Conservation (phyloP, 2,329 filamentous ascomycete genomes). For the Venturia nashicola region DNA sequence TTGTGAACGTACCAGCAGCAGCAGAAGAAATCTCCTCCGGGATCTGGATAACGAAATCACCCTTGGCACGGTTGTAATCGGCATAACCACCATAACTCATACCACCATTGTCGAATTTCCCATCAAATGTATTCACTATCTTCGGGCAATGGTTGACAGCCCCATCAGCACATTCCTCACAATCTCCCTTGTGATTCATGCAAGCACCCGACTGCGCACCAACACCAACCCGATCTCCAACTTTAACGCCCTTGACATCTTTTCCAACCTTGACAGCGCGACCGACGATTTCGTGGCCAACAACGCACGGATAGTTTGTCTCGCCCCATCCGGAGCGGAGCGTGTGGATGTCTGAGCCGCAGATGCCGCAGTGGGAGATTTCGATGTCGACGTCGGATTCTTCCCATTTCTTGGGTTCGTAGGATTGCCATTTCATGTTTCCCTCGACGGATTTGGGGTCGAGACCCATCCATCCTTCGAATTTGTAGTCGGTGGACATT, state of each 20-base stretch:
- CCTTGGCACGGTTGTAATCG: constrained; percentile 40
- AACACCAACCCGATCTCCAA: constrained; percentile 34
- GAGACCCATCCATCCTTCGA: constrained; percentile 8
- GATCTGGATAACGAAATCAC: constrained; percentile 48
- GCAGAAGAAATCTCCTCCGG: constrained; percentile 36
- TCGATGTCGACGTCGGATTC: constrained; percentile 21
- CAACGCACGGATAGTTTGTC: constrained; percentile 23
- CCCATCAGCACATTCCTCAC: constrained; percentile 39
- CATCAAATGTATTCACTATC: constrained; percentile 40
- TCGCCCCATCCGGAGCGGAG: constrained; percentile 28
- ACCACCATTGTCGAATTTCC: constrained; percentile 44
- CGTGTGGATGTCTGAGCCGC: constrained; percentile 26
- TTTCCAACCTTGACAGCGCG: constrained; percentile 26
- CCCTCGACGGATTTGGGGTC: constrained; percentile 12
- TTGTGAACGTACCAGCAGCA: constrained; percentile 20
- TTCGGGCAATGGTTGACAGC: constrained; percentile 30
- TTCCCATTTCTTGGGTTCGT: constrained; percentile 12
- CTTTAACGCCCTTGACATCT: constrained; percentile 31
- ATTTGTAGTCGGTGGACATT: constrained; percentile 8
- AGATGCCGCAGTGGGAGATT: constrained; percentile 22
- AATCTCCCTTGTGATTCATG: constrained; percentile 26
- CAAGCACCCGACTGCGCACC: constrained; percentile 39
- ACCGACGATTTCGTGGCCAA: constrained; percentile 32
- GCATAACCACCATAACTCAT: constrained; percentile 56
- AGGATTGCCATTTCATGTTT: constrained; percentile 21